Conservation (phyloP, 345 rosid species). For the Salix caprea region DNA sequence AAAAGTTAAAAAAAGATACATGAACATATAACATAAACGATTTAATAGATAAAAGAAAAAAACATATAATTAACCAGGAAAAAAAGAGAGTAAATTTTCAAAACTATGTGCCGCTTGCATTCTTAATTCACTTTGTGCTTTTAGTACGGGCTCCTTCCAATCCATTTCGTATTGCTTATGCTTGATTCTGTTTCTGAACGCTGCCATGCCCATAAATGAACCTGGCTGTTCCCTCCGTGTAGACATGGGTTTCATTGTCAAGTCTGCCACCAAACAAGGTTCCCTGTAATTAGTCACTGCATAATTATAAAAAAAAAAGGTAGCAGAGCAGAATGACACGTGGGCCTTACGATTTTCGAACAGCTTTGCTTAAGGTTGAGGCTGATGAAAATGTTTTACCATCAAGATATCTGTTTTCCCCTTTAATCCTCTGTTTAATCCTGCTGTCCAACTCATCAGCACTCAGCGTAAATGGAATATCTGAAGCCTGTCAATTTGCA, state of each 20-base stretch:
- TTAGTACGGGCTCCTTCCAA: not conserved
- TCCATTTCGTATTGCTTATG: not conserved
- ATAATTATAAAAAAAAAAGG: not conserved
- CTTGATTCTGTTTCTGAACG: conserved; percentile 30
- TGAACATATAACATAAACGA: not conserved
- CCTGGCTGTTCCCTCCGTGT: conserved; percentile 55
- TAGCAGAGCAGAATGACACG: too few species aligned
- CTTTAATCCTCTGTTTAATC: conserved; percentile 43
- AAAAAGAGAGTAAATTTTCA: not conserved
- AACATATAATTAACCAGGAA: not conserved
- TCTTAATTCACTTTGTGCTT: conserved; percentile 12
- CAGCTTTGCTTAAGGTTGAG: conserved; percentile 49
- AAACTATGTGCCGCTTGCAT: conserved; percentile 5
- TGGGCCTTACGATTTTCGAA: conserved; percentile 45
- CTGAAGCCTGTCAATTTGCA: conserved; percentile 45
- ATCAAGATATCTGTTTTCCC: conserved; percentile 51
- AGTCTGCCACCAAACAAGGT: conserved; percentile 23
- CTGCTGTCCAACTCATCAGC: conserved; percentile 47
- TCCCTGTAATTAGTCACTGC: not conserved
- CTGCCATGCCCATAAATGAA: conserved; percentile 61
- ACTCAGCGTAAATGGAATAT: conserved; percentile 33
- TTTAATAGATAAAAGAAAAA: conserved; percentile 2
- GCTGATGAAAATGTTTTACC: conserved; percentile 52
- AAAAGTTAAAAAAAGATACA: not conserved
- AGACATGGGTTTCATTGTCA: conserved; percentile 57